Evolutionary conservation across 805 yeast genomes (phyloP), one percentile per base, ranked within the genome.

Genomic region (Torulaspora franciscae): DNA sequence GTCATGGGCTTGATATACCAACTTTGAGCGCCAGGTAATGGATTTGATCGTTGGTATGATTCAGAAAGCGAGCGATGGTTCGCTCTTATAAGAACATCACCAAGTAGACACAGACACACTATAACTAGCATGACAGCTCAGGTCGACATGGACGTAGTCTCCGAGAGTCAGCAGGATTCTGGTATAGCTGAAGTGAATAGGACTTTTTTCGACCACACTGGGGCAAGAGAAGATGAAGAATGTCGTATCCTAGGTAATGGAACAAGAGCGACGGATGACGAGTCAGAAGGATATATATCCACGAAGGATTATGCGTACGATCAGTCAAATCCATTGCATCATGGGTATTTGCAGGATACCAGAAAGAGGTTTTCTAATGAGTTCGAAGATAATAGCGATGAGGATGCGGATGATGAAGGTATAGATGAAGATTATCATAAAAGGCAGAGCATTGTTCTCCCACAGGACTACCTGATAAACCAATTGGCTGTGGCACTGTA

Each of bases 241-340:
- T 42, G 48, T 5, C 37, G 49, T 19, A 8, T 37, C 3, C 30
- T 40, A 17, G 53, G 47, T 25, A 40, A 48, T 32, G 40, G 46
- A 33, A 30, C 43, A 13, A 14, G 38, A 17, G n/a, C 40, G 44
- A 46, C 19, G 37, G 35, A 38, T 10, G 38, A 34, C 9, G 38
- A 50, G 36, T 50, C 55, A 35, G 43, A 42, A 25, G 69, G 70
- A 2, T 64, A 59, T 34, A 70, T 81, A 27, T 73, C 80, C 0
- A 79, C 87, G 14, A 79, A 81, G 50, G 98, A 91, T 65, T 91
- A 79, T 69, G 98, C 90, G 22, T 90, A 91, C 58, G 78, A 79
- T 5, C 73, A 69, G 11, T 65, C 73, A 24, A 81, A 86, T 51
- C 90, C 93, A 1, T 68, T 86, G 40, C 84, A 85, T 63, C 77